Evolutionary conservation across 2,329 filamentous ascomycete genomes (phyloP).

Genomic region (Colletotrichum gigasporum): DNA sequence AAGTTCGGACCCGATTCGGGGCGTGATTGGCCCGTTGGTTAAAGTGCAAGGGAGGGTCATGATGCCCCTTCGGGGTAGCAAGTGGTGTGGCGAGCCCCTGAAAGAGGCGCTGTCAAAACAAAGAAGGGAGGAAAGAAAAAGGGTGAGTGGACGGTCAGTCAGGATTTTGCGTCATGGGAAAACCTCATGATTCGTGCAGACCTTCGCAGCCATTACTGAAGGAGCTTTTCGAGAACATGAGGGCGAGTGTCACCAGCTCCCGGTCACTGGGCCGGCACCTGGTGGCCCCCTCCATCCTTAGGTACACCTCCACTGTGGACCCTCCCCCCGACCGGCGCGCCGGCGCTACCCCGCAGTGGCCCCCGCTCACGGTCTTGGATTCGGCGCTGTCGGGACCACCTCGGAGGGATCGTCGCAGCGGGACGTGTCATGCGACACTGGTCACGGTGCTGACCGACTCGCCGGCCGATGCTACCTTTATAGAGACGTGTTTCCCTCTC

Average conservation of each 20-base stretch:
- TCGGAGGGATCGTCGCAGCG: constrained; percentile 10
- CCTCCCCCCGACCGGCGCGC: constrained; percentile 8
- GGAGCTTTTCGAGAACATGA: not conserved
- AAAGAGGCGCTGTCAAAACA: not conserved
- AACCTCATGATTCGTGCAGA: constrained; percentile 7
- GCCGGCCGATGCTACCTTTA: not conserved
- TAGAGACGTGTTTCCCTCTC: no score
- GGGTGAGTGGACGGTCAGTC: no score
- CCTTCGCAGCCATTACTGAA: not conserved
- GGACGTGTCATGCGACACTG: constrained; percentile 16
- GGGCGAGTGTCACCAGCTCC: constrained; percentile 19
- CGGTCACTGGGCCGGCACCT: constrained; percentile 25
- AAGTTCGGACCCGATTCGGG: not conserved
- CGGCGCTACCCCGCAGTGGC: constrained; percentile 28
- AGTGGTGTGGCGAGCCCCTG: not conserved
- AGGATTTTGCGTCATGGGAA: constrained; percentile 12
- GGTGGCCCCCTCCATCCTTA: constrained; percentile 10
- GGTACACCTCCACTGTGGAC: not conserved
- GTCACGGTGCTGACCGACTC: constrained; percentile 4
- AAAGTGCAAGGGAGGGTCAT: constrained; percentile 24
- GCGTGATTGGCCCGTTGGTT: constrained; percentile 5
- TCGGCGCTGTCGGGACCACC: constrained; percentile 17
- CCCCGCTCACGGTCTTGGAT: not conserved
- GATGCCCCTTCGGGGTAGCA: no score
- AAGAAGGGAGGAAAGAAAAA: not conserved